Percentiles rank a stretch among this genome's conserved stretches.
Conservation (phyloP, 345 rosid species). For the Linum tenue region DNA sequence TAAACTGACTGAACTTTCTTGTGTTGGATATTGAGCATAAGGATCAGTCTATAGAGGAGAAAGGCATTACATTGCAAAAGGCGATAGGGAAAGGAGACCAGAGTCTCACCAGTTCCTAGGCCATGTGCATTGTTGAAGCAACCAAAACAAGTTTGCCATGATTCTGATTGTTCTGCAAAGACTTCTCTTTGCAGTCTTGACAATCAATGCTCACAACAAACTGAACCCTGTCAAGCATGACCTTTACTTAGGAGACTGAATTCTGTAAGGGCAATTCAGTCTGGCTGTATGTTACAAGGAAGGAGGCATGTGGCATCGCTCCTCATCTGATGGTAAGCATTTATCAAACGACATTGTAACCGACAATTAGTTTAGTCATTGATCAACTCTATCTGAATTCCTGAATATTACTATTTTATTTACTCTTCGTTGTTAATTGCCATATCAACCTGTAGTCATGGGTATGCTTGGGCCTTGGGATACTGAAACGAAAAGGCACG, state of each 20-base stretch:
- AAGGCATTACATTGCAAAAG: background rate
- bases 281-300: background rate
- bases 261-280: background rate
- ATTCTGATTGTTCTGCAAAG: background rate
- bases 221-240: background rate
- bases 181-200: background rate
- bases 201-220: background rate
- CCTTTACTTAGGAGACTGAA: background rate
- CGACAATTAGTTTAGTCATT: too few species aligned
- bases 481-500: background rate
- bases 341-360: background rate
- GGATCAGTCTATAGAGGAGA: background rate
- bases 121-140: background rate
- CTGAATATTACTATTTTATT: background rate
- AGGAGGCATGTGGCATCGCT: background rate
- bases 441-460: background rate
- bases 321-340: background rate
- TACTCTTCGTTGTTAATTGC: background rate
- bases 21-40: conserved; percentile 13
- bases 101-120: background rate
- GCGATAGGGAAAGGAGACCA: background rate
- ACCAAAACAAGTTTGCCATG: background rate
- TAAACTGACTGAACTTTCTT: conserved; percentile 19
- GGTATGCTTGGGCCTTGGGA: background rate
- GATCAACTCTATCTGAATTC: background rate